Percentiles rank a stretch among this genome's conserved stretches.
phyloP scores from a whole-genome alignment of 2,329 filamentous ascomycete genomes.

The Biscogniauxia sp. region DNA sequence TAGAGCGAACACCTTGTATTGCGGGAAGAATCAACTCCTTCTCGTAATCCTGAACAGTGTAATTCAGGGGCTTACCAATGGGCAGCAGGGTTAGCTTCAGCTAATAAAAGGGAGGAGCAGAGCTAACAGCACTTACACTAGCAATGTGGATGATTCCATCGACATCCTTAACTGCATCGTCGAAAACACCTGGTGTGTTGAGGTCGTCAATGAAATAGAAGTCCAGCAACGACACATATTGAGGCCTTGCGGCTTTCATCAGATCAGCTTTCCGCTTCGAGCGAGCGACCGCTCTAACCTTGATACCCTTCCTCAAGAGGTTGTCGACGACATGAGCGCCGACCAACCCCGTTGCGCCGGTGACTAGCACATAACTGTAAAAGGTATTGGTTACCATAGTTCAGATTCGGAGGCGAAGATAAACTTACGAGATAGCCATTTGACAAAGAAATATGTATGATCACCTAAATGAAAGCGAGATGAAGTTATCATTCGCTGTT shows the following conservation, averaged over 20 bases:
- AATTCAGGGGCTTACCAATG: constrained; percentile 40
- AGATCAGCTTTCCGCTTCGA: constrained; percentile 9
- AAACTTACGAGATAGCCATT: no score
- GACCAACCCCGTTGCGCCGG: constrained; percentile 9
- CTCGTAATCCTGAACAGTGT: constrained; percentile 36
- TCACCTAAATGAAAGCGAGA: no score
- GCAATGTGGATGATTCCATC: constrained; percentile 45
- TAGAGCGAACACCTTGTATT: constrained; percentile 43
- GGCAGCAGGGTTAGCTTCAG: background rate
- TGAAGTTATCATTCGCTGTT: no score
- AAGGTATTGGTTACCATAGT: background rate
- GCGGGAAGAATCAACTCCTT: constrained; percentile 44
- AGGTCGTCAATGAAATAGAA: constrained; percentile 39
- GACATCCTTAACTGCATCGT: constrained; percentile 38
- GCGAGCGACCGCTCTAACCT: constrained; percentile 8
- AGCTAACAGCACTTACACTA: constrained; percentile 33
- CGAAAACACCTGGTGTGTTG: constrained; percentile 35
- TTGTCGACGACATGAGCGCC: constrained; percentile 11
- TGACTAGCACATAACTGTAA: constrained; percentile 4
- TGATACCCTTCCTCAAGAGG: constrained; percentile 8
- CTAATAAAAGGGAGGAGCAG: background rate
- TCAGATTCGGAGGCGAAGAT: background rate
- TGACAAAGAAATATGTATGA: no score
- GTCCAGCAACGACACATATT: constrained; percentile 4
- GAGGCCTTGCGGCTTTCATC: constrained; percentile 2